Base-by-base conservation (phyloP, 2,329 filamentous ascomycete genomes). In the Diplodia corticola region DNA sequence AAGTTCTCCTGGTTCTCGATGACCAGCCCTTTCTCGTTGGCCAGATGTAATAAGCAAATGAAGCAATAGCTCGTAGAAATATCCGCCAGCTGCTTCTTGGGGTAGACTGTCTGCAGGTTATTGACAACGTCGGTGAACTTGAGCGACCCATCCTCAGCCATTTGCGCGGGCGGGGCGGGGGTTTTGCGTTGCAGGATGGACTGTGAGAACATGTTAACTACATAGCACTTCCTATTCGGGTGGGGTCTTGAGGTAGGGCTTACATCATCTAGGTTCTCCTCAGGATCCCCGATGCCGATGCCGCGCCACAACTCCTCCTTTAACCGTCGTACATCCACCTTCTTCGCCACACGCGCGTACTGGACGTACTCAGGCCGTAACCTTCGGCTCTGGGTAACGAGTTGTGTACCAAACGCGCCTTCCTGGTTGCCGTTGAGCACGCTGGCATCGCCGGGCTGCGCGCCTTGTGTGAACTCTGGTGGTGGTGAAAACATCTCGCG, bases 91-190 rank as follows among this genome's bases (percentile, higher is more conserved):
- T 88, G 87, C 71, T 91, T 85, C 77, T 91, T 91, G 12, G 93
- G 89, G 74, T 99, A 99, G 7, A 97, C 92, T 4, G 84, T 80
- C 75, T 96, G 91, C 54, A 99, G 81, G 68, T 89, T 89, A 75
- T 96, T 96, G 88, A 99, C 96, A 67, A 99, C 89, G 22, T 90
- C 83, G 0, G 93, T 98, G 79, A 99, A 99, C 72, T 90, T 93
- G 70, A 97, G 84, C 3, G 83, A 77, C 69, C 80, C 80, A 63
- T 82, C 75, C 15, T 86, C 84, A 40, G 83, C 79, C 55, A 78
- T 74, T 4, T 71, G 69, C 35, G 77, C 73, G 12, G 71, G 66
- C 73, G 65, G 53, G 24, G 53, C 40, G 26, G 50, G 51, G 17
- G 63, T 20, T 33, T 57, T 24, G 46, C 24, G 55, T 13, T 13